These are phyloP conservation scores for Phytophthora citricola DNA, from an alignment of 352 stramenopile species.

Conservation along the genomic window DNA sequence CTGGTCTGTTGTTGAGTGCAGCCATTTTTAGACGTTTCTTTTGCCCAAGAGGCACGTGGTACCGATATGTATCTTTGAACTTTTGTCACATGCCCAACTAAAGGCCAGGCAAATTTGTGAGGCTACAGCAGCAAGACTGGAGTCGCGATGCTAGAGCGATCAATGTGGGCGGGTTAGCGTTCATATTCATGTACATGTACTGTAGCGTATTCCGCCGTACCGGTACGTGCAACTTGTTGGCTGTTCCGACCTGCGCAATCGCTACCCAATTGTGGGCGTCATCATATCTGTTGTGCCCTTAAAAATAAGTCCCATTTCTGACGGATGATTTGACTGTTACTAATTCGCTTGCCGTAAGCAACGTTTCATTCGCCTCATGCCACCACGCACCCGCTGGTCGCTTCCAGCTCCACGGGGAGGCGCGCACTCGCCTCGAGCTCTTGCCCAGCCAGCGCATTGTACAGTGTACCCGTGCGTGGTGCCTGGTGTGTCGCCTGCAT, in stretches of 20 bases:
- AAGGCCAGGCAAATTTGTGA: not conserved
- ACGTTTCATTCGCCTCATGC: constrained; percentile 6
- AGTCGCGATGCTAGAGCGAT: no score
- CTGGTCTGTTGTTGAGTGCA: not conserved
- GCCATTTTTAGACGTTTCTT: constrained; percentile 1
- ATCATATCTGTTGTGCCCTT: no score
- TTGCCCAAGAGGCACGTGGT: constrained; percentile 6
- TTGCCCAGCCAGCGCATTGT: not conserved
- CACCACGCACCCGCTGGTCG: not conserved
- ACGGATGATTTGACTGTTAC: constrained; percentile 17
- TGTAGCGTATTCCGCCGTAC: no score
- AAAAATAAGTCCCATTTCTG: not conserved
- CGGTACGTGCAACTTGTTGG: no score
- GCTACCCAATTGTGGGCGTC: no score
- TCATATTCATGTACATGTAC: no score
- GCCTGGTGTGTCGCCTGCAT: constrained; percentile 1
- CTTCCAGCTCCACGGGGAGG: not conserved
- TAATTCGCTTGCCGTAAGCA: constrained; percentile 24
- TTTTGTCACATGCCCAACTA: constrained; percentile 20
- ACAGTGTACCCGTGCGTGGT: not conserved
- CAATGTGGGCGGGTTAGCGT: no score
- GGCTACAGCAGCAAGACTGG: no score
- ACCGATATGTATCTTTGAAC: constrained; percentile 31
- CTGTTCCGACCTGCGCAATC: no score
- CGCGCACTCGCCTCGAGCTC: not conserved